Evolutionary conservation across 257 asterid genomes (phyloP).

Genomic region (Dorcoceras hygrometricum): DNA sequence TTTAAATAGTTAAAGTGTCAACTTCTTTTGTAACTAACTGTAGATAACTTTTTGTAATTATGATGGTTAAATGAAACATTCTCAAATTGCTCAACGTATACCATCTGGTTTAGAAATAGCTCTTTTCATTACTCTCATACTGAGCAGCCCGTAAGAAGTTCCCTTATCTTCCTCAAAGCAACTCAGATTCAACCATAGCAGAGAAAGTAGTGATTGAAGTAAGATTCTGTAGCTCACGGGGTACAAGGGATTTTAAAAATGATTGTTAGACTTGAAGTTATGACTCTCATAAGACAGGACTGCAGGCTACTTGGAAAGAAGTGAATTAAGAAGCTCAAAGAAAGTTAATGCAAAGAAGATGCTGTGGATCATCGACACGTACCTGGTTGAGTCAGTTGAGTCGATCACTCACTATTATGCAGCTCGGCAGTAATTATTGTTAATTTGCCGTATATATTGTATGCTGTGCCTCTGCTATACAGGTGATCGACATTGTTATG

Average conservation of each 20-base stretch:
- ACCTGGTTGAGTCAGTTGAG: neutral
- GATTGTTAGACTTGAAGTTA: no score
- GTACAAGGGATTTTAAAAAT: neutral
- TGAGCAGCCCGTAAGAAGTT: constrained; percentile 35
- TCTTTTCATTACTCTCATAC: constrained; percentile 37
- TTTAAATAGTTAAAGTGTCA: neutral
- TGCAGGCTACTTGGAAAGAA: no score
- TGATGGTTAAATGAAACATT: neutral
- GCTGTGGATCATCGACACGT: no score
- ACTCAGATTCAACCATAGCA: neutral
- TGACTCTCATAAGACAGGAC: no score
- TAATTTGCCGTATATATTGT: no score
- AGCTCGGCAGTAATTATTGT: neutral
- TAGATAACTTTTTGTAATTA: neutral
- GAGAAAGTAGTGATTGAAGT: no score
- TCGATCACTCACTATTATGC: neutral
- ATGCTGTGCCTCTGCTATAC: neutral
- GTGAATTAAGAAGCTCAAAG: no score
- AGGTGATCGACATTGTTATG: neutral
- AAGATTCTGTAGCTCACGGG: neutral
- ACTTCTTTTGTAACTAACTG: neutral
- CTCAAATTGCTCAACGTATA: neutral
- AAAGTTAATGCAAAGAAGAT: no score
- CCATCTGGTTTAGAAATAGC: constrained; percentile 33
- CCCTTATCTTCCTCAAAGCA: neutral